These are phyloP conservation scores for Tylopilus rubrobrunneus DNA, from an alignment of 768 basidiomycete species.

Conservation along the genomic window DNA sequence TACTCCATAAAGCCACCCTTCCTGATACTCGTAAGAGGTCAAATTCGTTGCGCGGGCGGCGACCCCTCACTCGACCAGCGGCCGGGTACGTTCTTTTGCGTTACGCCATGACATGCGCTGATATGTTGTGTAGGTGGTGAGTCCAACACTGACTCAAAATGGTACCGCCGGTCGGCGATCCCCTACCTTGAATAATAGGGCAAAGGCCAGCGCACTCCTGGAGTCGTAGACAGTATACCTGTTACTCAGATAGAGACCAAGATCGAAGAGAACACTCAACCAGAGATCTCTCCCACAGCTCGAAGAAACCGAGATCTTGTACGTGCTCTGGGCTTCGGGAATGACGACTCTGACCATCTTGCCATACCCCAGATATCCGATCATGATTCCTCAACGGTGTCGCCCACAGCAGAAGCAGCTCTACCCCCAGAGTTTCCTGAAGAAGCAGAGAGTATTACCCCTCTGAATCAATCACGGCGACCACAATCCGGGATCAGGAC, in stretches of 20 bases:
- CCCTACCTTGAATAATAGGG: slow-evolving; percentile 44
- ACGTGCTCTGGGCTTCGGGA: slow-evolving; percentile 64
- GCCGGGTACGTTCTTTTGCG: slow-evolving; percentile 36
- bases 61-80: slow-evolving; percentile 64
- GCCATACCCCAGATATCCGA: too few species aligned
- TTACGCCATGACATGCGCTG: slow-evolving; percentile 2
- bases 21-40: slow-evolving; percentile 59
- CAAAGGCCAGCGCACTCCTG: slow-evolving; percentile 62
- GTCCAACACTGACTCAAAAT: slow-evolving; percentile 44
- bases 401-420: slow-evolving; percentile 36
- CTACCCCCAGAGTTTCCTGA: slow-evolving; percentile 21
- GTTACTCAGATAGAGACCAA: slow-evolving; percentile 29
- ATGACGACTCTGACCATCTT: slow-evolving; percentile 29
- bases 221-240: slow-evolving; percentile 61
- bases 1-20: slow-evolving; percentile 50
- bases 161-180: slow-evolving; percentile 28
- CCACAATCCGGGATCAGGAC: not conserved
- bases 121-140: slow-evolving; percentile 45
- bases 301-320: slow-evolving; percentile 73
- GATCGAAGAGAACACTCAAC: slow-evolving; percentile 26
- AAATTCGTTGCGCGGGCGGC: slow-evolving; percentile 68
- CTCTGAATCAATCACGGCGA: slow-evolving; percentile 5
- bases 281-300: slow-evolving; percentile 45
- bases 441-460: slow-evolving; percentile 10
- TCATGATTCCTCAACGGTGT: slow-evolving; percentile 12